These are phyloP conservation scores for Metarhizium rileyi DNA, from an alignment of 2,329 filamentous ascomycete species.

Conservation along the genomic window DNA sequence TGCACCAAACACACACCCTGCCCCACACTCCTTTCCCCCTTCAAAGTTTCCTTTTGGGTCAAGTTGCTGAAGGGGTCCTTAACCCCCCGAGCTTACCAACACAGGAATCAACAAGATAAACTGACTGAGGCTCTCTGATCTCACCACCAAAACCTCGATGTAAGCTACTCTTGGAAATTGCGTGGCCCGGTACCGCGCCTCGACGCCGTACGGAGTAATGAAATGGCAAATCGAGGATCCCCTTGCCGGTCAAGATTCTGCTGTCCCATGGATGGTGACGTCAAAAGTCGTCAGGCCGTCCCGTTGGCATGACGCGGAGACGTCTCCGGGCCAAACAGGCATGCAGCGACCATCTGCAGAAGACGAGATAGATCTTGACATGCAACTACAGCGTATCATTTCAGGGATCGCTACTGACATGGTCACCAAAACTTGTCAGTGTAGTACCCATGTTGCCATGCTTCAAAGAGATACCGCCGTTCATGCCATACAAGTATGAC, in stretches of 20 bases:
- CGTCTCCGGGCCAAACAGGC: not conserved
- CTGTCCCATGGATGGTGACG: not conserved
- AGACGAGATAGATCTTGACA: not conserved
- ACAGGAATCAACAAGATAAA: too few species aligned
- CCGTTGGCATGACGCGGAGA: not conserved
- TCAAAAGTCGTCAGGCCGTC: not conserved
- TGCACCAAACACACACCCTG: too few species aligned
- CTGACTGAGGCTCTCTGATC: conserved; percentile 16
- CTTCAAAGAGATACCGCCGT: not conserved
- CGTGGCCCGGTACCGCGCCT: not conserved
- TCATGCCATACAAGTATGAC: not conserved
- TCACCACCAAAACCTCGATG: conserved; percentile 22
- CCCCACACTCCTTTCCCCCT: not conserved
- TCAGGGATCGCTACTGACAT: not conserved
- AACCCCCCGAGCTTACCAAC: not conserved
- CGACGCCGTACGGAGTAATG: not conserved
- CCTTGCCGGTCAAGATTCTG: not conserved
- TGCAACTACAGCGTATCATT: too few species aligned
- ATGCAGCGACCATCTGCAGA: not conserved
- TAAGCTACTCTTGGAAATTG: not conserved
- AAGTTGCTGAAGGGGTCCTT: not conserved
- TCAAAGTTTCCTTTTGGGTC: not conserved
- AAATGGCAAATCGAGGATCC: conserved; percentile 2
- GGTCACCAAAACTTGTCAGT: too few species aligned
- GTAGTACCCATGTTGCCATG: too few species aligned